Base-by-base conservation (phyloP, 108 stramenopile genomes). In the Licmophora abbreviata region DNA sequence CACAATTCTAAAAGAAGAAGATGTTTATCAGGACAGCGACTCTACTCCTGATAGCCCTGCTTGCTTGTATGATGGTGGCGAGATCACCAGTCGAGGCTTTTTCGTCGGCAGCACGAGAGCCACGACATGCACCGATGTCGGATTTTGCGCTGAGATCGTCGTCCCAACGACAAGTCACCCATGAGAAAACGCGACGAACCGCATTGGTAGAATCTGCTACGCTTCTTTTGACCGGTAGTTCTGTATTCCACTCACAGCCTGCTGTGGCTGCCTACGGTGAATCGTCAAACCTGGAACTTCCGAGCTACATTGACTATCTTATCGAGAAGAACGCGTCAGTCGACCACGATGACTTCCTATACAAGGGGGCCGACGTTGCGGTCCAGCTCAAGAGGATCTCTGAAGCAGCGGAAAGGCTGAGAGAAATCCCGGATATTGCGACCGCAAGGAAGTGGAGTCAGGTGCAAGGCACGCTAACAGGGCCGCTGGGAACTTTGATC, bases 281-380 rank as follows among this genome's bases (percentile, higher is more conserved):
- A 8, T 54, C 56, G 1, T 51, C 77, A 11, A 74, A 72, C 20
- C 76, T 85, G 54, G 74, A 66, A 18, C 17, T 85, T 29, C 79
- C 77, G 11, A 85, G 73, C 44, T 80, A 80, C 48, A 80, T 84
- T 21, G 83, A 84, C 27, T 77, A 54, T 55, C 58, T 84, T 9
- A 79, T 80, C 34, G 76, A 80, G 61, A 71, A 84, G 52, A 77
- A 77, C 35, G 41, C 31, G 24, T 24, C 48, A 27, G 59, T 60
- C 29, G 62, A 79, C 32, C 61, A 63, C 0, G 47, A 41, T 11
- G 28, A 44, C 20, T 25, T 67, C 6, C 60, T 81, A 4, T 81
- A 85, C 44, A 64, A 81, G 61, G 73, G 76, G 14, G 68, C 74
- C 0, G 79, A 81, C 59, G 49, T 58, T 12, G 51, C 71, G 33